Evolutionary conservation across 139 green algal genomes (phyloP), one percentile per base, ranked within the genome.

Genomic region (Picochlorum sp.): DNA sequence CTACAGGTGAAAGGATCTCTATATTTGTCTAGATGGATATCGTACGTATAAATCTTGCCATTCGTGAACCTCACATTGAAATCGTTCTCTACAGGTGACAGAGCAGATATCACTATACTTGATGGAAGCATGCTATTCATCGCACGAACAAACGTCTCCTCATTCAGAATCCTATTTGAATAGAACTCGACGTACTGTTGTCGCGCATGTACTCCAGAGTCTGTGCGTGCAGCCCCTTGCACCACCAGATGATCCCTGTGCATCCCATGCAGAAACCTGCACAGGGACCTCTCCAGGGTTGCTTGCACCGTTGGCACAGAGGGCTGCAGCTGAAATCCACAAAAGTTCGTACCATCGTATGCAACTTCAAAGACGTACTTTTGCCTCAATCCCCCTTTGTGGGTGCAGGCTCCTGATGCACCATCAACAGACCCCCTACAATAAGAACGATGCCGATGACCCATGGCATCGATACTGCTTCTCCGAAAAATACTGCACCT

Each of bases 191-290:
- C 23, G n/a, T 28, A 18, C 21, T 65, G 58, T 11, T 30, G 20
- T 23, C 21, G n/a, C 13, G 58, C 58, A 65, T 65, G 58, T 52
- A 65, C 58, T 26, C 58, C 58, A 65, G 58, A 28, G 21, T 65
- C 58, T 32, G 58, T 65, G 2, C 58, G 20, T 15, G 20, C n/a
- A 23, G 58, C n/a, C n/a, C 21, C 58, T 52, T 65, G 58, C 6
- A 65, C 58, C 5, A 56, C 4, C 21, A 65, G 58, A 6, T 26
- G n/a, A n/a, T 59, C 21, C 23, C 58, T 59, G 21, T 26, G 13
- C 16, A 62, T n/a, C 16, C 30, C 56, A 13, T 11, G 7, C n/a
- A 62, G 16, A 56, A 58, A 21, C 41, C 57, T 26, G 20, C 18
- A 28, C 44, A 65, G 58, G 2, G 58, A 20, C 7, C 57, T 65